Conservation (phyloP, 2,329 filamentous ascomycete genomes). For the Aspergillus eucalypticola region DNA sequence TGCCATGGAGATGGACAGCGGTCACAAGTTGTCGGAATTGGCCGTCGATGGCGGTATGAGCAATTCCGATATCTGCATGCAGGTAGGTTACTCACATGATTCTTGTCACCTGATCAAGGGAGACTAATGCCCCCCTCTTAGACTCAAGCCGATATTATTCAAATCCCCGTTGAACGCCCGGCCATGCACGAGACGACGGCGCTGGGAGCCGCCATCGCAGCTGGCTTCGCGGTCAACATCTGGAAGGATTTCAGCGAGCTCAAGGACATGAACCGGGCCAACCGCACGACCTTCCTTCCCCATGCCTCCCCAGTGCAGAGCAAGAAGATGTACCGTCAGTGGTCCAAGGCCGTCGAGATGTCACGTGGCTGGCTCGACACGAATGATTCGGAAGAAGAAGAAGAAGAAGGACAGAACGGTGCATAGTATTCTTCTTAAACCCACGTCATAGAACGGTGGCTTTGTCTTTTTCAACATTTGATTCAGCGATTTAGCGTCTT, state of each 20-base stretch:
- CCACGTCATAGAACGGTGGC: neutral
- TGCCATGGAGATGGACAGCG: conserved; percentile 85
- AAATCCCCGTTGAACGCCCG: conserved; percentile 79
- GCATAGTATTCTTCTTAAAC: neutral
- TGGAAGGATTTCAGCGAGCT: conserved; percentile 77
- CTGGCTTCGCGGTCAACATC: conserved; percentile 77
- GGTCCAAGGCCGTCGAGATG: conserved; percentile 78
- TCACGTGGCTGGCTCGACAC: conserved; percentile 65
- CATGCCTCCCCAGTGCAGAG: conserved; percentile 61
- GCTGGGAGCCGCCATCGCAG: conserved; percentile 83
- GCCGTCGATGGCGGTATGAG: conserved; percentile 89
- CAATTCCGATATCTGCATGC: conserved; percentile 87
- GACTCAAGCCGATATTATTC: conserved; percentile 83
- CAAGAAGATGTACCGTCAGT: conserved; percentile 65
- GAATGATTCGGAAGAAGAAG: conserved; percentile 27
- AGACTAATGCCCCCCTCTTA: conserved; percentile 33
- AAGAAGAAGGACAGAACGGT: conserved; percentile 9
- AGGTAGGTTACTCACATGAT: conserved; percentile 47
- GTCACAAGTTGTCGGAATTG: conserved; percentile 70
- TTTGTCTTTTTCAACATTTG: conserved; percentile 4
- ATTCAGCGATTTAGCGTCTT: conserved; percentile 17
- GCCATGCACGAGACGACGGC: conserved; percentile 89
- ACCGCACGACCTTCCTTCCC: conserved; percentile 70
- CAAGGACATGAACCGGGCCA: conserved; percentile 69
- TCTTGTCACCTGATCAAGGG: neutral